These are phyloP conservation scores for Edaphochlamys debaryana DNA, from an alignment of 139 green algal genomes.

Conservation along the genomic window DNA sequence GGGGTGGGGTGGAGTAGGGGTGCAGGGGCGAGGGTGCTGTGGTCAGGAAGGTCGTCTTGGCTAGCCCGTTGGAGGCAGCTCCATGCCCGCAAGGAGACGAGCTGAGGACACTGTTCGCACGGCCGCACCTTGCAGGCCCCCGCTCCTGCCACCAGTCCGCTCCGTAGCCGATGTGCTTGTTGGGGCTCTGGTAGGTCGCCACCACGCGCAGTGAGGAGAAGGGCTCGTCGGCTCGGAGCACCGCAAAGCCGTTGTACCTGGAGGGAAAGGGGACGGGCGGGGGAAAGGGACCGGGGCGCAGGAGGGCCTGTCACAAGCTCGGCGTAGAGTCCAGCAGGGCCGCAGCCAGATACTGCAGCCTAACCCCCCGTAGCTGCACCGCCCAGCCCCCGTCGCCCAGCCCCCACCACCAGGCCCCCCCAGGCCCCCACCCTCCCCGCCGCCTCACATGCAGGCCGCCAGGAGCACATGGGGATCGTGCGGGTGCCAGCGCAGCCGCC, in stretches of 20 bases:
- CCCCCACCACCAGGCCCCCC: no score
- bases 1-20: no score
- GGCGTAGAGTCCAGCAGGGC: background rate
- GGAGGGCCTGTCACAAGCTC: no score
- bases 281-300: no score
- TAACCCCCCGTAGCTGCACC: no score
- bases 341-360: background rate
- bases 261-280: conserved; percentile 62
- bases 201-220: conserved; percentile 33
- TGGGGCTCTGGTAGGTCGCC: conserved; percentile 53
- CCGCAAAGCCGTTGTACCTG: conserved; percentile 88
- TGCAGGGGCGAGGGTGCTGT: no score
- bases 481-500: conserved; percentile 86
- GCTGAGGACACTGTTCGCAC: no score
- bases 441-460: conserved; percentile 79
- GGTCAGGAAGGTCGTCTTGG: no score
- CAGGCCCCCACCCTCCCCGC: background rate
- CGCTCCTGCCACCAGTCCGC: conserved; percentile 68
- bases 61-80: no score
- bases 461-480: conserved; percentile 64
- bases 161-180: conserved; percentile 69
- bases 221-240: conserved; percentile 34
- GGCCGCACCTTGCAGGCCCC: background rate
- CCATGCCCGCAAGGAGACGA: no score
- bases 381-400: no score